Percentiles rank a stretch among this genome's conserved stretches.
Conservation (phyloP, 2,329 filamentous ascomycete species). For the Colletotrichum godetiae region DNA sequence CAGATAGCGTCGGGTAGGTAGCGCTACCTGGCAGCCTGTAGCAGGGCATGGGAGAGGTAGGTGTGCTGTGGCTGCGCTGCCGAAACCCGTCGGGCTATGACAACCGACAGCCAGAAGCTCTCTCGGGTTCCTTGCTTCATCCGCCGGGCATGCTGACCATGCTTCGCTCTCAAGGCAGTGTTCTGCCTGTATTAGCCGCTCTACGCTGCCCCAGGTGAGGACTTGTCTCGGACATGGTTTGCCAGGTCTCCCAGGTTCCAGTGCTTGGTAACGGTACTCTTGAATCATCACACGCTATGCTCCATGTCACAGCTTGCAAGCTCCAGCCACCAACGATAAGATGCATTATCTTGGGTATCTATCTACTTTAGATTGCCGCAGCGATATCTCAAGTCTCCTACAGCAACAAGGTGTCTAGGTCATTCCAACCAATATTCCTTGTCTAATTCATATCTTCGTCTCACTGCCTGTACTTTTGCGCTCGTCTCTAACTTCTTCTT, state of each 20-base stretch:
- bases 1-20: conserved; percentile 23
- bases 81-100: conserved; percentile 29
- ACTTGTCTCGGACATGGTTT: not conserved
- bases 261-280: conserved; percentile 13
- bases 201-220: not conserved
- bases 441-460: not conserved
- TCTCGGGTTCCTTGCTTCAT: conserved; percentile 8
- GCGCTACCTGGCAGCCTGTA: not conserved
- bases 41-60: not conserved
- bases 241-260: not conserved
- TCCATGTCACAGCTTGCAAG: not conserved
- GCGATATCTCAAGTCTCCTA: not conserved
- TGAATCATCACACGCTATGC: not conserved
- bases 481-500: not conserved
- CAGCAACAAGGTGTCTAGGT: not conserved
- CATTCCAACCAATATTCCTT: not conserved
- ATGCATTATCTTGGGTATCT: not conserved
- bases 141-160: conserved; percentile 1
- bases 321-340: conserved; percentile 13
- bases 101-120: conserved; percentile 19
- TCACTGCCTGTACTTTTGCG: not conserved
- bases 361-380: not conserved
- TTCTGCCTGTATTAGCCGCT: not conserved
- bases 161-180: not conserved
- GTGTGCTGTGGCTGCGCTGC: conserved; percentile 1